Base-by-base conservation (phyloP, 768 basidiomycete genomes). In the Basidioascus undulatus region DNA sequence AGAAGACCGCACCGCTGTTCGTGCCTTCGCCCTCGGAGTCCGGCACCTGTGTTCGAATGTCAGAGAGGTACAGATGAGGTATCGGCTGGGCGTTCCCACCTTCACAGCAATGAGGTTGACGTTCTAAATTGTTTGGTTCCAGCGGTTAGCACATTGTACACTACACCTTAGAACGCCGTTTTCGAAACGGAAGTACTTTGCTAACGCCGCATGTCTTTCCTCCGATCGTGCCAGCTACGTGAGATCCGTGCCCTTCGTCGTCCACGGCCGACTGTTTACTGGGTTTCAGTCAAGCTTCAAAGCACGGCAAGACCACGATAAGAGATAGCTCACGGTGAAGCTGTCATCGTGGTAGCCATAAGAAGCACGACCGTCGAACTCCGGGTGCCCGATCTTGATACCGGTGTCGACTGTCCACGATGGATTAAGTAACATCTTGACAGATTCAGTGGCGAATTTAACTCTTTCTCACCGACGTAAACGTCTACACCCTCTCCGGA, bases 51-150 rank as follows among this genome's bases (percentile, higher is more conserved):
- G 12, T 2, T 43, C 42, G 38, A 20, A 19, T 40, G 27, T 6
- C 23, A 46, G 16, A 10, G 10, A 38, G 12, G 6, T 10, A 8
- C 15, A 16, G 18, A 7, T 26, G 37, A 39, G 16, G 24, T 32
- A 40, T 27, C 28, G 27, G 10, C 27, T 12, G 12, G 16, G 9
- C 20, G 16, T 16, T 26, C 39, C 21, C 12, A 39, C 37, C 35
- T 46, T 43, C 11, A 45, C 47, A 11, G 41, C 41, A 20, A 48
- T 40, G 33, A 46, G 24, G 32, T 37, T 46, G 18, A 41, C 40
- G 4, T 30, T 20, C 26, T 39, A 21, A 44, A 44, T 26, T 33
- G 23, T 34, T 59, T 57, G 6, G 60, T 55, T n/a, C 43, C 41
- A 24, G 33, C 41, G 11, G 34, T 42, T 20, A 41, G 45, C n/a